phyloP scores from a whole-genome alignment of 176 grass and related monocot genomes.

The Triticum urartu region DNA sequence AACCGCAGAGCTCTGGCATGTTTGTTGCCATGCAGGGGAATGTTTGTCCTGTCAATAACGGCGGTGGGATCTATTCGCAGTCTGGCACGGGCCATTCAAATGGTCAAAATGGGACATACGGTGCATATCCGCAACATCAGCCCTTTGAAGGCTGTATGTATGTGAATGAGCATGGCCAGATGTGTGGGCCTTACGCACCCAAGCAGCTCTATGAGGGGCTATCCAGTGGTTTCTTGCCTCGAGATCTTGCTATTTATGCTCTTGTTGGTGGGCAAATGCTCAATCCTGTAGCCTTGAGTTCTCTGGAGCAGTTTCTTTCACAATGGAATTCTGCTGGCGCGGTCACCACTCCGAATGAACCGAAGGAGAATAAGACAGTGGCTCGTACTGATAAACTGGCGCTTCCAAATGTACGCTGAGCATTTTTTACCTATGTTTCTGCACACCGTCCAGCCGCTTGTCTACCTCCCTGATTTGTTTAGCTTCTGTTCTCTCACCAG shows the following conservation, averaged over 20 bases:
- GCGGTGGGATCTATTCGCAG: slow-evolving; percentile 12
- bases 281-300: slow-evolving; percentile 63
- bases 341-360: not conserved
- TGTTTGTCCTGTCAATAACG: slow-evolving; percentile 25
- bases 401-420: slow-evolving; percentile 40
- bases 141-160: slow-evolving; percentile 73
- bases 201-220: slow-evolving; percentile 75
- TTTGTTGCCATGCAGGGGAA: slow-evolving; percentile 49
- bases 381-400: slow-evolving; percentile 24
- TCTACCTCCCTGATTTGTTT: slow-evolving; percentile 17
- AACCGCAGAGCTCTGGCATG: slow-evolving; percentile 1
- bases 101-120: slow-evolving; percentile 13
- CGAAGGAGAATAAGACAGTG: not conserved
- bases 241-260: slow-evolving; percentile 69
- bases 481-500: slow-evolving; percentile 40
- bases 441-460: not conserved
- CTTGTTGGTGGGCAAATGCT: slow-evolving; percentile 55
- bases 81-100: not conserved
- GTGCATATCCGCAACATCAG: slow-evolving; percentile 25
- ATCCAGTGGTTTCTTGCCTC: slow-evolving; percentile 69
- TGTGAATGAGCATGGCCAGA: slow-evolving; percentile 66
- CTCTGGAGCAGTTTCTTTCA: slow-evolving; percentile 55
- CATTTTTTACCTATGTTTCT: slow-evolving; percentile 7
- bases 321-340: slow-evolving; percentile 27
- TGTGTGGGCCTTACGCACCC: slow-evolving; percentile 82